Conservation (phyloP, 495 filamentous ascomycete species). For the Lasiosphaeria hispida region DNA sequence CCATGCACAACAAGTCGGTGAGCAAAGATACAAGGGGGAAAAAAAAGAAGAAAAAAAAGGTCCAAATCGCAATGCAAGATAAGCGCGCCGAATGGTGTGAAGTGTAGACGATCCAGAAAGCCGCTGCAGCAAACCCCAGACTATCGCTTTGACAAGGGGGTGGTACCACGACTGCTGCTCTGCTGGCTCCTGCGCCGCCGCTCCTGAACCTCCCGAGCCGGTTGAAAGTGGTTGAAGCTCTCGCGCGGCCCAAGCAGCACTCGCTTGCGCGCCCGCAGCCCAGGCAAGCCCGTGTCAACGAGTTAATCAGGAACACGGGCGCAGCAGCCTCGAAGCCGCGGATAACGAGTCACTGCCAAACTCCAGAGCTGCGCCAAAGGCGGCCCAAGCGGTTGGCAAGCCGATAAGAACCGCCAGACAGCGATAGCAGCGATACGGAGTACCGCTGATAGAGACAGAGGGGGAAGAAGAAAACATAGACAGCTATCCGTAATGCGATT, state of each 20-base stretch:
- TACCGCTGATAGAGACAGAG: constrained; percentile 6
- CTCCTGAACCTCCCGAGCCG: constrained; percentile 8
- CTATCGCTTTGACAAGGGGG: background rate
- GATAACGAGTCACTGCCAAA: constrained; percentile 27
- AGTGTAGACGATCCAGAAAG: background rate
- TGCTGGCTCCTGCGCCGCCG: background rate
- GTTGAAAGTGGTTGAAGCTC: constrained; percentile 15
- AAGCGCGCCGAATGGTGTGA: constrained; percentile 6
- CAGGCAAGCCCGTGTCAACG: background rate
- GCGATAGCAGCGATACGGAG: constrained; percentile 9
- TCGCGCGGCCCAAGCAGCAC: constrained; percentile 10
- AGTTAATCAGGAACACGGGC: constrained; percentile 16
- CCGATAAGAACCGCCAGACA: constrained; percentile 22
- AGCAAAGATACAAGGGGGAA: constrained; percentile 18
- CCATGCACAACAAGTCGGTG: constrained; percentile 25
- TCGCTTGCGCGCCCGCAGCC: constrained; percentile 12
- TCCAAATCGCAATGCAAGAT: constrained; percentile 24
- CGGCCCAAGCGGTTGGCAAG: constrained; percentile 3
- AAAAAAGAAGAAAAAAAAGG: constrained; percentile 3
- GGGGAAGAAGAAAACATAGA: constrained; percentile 3
- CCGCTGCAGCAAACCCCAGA: background rate
- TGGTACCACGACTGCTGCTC: background rate
- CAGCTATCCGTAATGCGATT: constrained; percentile 13
- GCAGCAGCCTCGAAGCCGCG: constrained; percentile 13
- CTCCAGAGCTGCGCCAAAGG: background rate